Base-by-base conservation (phyloP, 192 early-diverging fungal species). In the Piromyces finnis region DNA sequence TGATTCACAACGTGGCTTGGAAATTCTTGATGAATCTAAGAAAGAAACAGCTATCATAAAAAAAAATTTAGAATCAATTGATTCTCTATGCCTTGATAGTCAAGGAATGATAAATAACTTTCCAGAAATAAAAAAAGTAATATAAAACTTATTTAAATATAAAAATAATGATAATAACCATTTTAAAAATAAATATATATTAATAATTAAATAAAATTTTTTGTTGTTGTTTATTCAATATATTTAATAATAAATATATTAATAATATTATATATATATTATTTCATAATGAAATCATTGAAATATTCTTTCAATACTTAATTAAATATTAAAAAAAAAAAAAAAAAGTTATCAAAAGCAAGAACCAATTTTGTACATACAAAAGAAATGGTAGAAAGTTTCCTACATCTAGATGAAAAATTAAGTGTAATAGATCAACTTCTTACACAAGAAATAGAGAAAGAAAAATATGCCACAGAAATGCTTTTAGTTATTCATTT, bases 321-420 rank as follows among this genome's bases (percentile, higher is more conserved):
- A n/a, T n/a, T n/a, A n/a, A n/a, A n/a, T n/a, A n/a, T n/a, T n/a
- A 59, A 16, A 17, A 27, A 35, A 27, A n/a, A 77, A 32, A n/a
- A 7, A 30, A 18, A 26, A 9, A 80, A 95, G 92, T 92, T 99
- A 29, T 98, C 97, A 3, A 88, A 91, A 79, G 92, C 95, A 2
- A 96, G 98, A 88, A 93, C 94, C 83, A 99, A 99, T 86, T 99
- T 99, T 89, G 90, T 92, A 16, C 90, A 92, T 3, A 94, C 96
- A 0, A 91, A 96, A 84, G 88, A 90, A 77, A 92, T 96, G 78
- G 93, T 97, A 39, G 89, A 92, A 81, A 91, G 93, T 81, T 96
- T 99, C 79, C 93, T 94, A 85, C 90, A 92, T 80, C 88, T 99
- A 78, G 93, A 96, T 84, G 85, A 92, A 79, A 92, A 94, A 82